A percentile compares a stretch with the other conserved stretches of the same genome.
Evolutionary conservation across 1,284 basidiomycete genomes (phyloP).

Genomic region (Ceraceosorus guamensis): DNA sequence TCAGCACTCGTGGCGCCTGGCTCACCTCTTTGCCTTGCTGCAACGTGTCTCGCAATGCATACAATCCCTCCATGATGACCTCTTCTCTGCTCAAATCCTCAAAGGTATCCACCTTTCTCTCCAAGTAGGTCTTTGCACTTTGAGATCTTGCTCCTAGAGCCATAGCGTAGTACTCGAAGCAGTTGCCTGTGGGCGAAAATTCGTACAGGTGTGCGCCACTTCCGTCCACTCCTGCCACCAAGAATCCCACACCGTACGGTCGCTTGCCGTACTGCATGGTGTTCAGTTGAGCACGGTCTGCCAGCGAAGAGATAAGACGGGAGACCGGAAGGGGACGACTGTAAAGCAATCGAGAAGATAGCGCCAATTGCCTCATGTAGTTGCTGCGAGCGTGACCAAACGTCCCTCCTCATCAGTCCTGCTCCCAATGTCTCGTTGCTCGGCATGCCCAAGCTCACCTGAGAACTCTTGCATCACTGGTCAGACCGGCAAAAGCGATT

Average conservation of each 20-base stretch:
- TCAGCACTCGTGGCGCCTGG: background rate
- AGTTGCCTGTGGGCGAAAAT: constrained; percentile 93
- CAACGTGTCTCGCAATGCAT: constrained; percentile 43
- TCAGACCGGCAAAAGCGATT: constrained; percentile 95
- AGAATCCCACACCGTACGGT: constrained; percentile 97
- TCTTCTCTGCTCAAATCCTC: constrained; percentile 25
- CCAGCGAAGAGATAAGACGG: constrained; percentile 82
- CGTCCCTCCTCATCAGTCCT: background rate
- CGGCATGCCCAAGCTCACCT: background rate
- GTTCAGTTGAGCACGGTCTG: constrained; percentile 98
- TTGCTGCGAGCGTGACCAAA: constrained; percentile 79
- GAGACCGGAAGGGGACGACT: constrained; percentile 89
- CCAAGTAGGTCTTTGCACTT: constrained; percentile 96
- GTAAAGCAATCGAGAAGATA: constrained; percentile 88
- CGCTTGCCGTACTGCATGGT: constrained; percentile 96
- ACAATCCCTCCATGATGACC: constrained; percentile 38
- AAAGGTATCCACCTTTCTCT: constrained; percentile 85
- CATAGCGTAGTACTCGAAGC: constrained; percentile 97
- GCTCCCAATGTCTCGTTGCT: background rate
- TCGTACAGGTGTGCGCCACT: constrained; percentile 95
- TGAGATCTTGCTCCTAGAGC: constrained; percentile 95
- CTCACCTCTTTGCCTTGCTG: constrained; percentile 45
- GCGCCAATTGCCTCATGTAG: constrained; percentile 98
- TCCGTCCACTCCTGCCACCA: constrained; percentile 91
- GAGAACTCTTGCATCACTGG: constrained; percentile 86